Conservation (phyloP, 306 rosid species). For the Ceratonia siliqua region DNA sequence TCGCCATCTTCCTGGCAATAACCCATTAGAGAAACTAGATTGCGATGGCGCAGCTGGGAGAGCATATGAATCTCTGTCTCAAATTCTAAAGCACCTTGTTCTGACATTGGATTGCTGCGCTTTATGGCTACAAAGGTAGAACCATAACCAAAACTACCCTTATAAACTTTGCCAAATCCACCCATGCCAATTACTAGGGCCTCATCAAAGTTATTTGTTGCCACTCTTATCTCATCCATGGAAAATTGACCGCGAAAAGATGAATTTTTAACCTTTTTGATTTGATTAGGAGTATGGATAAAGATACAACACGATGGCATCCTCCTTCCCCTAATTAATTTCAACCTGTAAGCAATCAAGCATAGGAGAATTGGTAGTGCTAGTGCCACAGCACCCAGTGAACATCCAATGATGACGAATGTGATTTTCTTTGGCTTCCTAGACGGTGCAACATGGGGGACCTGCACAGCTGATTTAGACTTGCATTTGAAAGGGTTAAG, state of each 20-base stretch:
- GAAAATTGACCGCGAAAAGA: conserved; percentile 18
- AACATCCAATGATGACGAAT: conserved; percentile 19
- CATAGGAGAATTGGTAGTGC: conserved; percentile 19
- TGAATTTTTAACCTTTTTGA: neutral
- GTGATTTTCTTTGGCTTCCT: neutral
- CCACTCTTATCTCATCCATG: conserved; percentile 30
- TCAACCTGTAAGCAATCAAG: neutral
- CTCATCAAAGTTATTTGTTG: conserved; percentile 40
- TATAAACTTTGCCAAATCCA: conserved; percentile 46
- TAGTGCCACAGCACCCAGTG: neutral
- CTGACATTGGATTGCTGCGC: conserved; percentile 37
- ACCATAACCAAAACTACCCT: conserved; percentile 33
- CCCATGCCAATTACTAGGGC: conserved; percentile 31
- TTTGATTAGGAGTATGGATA: neutral
- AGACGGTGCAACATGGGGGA: neutral
- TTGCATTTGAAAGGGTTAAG: conserved; percentile 4
- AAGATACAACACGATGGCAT: conserved; percentile 17
- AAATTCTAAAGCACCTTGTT: conserved; percentile 45
- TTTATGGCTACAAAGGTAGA: conserved; percentile 40
- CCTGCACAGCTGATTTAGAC: neutral
- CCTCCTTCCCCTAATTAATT: conserved; percentile 14
- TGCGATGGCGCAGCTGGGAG: conserved; percentile 36
- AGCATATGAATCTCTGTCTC: conserved; percentile 42
- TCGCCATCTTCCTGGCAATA: conserved; percentile 51
- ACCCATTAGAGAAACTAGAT: conserved; percentile 41